Evolutionary conservation across 495 filamentous ascomycete species (phyloP), one percentile per base, ranked within the genome.

Genomic region (Cenococcum geophilum): DNA sequence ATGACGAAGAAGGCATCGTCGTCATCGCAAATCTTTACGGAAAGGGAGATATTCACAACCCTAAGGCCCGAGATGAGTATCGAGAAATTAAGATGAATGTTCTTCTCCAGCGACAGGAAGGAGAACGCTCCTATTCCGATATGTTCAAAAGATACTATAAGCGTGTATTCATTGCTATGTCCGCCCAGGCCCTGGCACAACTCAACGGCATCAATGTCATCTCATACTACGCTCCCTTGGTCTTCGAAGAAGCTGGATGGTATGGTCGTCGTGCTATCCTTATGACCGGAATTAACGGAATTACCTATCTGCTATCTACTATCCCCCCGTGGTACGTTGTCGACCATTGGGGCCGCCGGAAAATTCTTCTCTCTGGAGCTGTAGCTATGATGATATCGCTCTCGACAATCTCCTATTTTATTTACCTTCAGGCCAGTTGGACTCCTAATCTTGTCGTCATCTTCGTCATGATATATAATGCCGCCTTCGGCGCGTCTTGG

Each of bases 171-270:
- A 97, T 98, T 75, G 93, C 93, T 73, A 98, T 98, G 95, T 97
- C 93, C 8, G 93, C 93, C 5, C 93, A 98, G 70, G 89, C 88
- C 1, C 81, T 98, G 56, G 95, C 93, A 18, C 93, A 98, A 73
- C 81, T 97, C 22, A 98, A 97, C 75, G 93, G 93, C 49, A 98
- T 98, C 75, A 98, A 98, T 76, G 95, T 98, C 65, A 98, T 98
- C 57, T 97, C 93, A 18, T 98, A 98, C 77, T 98, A 98, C 67
- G 92, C 95, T 0, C 95, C 95, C 2, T 81, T 92, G 23, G 93
- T 98, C 25, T 98, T 98, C 69, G 92, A 97, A 74, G 89, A 89
- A 25, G 93, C 95, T 35, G 92, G 93, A 18, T 98, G 93, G 95
- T 69, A 78, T 42, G 93, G 93, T 45, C 89, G 92, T 34, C 79